Base-by-base conservation (phyloP, 306 rosid genomes). In the Herpetospermum pedunculosum region DNA sequence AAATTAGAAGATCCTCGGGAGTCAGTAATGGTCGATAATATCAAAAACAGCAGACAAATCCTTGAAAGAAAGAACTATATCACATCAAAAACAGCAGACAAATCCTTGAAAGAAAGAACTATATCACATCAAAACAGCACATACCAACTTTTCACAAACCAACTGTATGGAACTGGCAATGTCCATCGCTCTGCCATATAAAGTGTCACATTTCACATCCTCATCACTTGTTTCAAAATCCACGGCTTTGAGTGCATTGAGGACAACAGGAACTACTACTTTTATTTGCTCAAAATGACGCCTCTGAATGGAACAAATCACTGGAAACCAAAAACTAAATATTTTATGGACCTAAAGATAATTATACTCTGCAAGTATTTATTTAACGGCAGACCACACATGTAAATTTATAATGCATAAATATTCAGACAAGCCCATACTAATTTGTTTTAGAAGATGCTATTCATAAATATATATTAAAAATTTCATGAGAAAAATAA, bases 231-330 rank as follows among this genome's bases (percentile, higher is more conserved):
- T 78, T 74, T 87, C 86, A 68, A 77, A 85, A 75, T 88, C 81
- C 69, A 77, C 77, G 11, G 79, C 76, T 83, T 88, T 87, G 81
- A 94, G 77, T 74, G 87, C 92, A 80, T 83, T 82, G 69, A 94
- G 88, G 76, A 89, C 84, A 77, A 89, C 70, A 18, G 96, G 91
- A 84, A 86, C 52, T 30, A 86, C 88, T 53, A 35, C 87, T 82
- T 84, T 91, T 72, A 84, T 81, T 84, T 89, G 97, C 86, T 88
- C 90, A 80, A 80, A 94, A 67, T 87, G 96, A 81, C 81, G 99
- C 90, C 90, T 94, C 79, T 54, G 80, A 80, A 89, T 86, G 81
- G 88, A 88, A 55, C 81, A 52, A 77, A 94, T 53, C 62, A 85
- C 99, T 94, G 92, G 77, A 86, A 83, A 75, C 72, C 35, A 41